Percentiles rank a stretch among this genome's conserved stretches.
Evolutionary conservation across 2,329 filamentous ascomycete genomes (phyloP).

Genomic region (Peltaster fructicola): DNA sequence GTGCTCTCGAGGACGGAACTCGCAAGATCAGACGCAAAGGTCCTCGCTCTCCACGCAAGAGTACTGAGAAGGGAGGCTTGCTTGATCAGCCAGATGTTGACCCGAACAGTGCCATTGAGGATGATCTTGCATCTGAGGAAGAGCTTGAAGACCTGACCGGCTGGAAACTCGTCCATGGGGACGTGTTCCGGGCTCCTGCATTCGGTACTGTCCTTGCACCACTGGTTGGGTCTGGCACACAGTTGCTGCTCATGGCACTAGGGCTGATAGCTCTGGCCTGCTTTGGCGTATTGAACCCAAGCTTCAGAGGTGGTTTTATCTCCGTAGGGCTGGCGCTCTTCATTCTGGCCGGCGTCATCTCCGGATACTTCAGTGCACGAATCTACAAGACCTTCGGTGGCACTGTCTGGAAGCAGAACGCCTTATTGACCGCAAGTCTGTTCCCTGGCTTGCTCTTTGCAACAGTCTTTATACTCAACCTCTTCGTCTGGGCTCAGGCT

Average conservation of each 20-base stretch:
- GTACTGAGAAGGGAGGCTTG: conserved; percentile 32
- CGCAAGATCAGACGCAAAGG: conserved; percentile 30
- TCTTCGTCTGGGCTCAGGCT: conserved; percentile 81
- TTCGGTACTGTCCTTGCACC: conserved; percentile 60
- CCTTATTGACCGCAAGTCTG: conserved; percentile 52
- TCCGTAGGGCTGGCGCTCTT: conserved; percentile 72
- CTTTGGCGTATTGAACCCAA: conserved; percentile 64
- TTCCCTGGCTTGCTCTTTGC: conserved; percentile 65
- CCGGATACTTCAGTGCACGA: conserved; percentile 70
- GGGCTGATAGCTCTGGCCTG: conserved; percentile 45
- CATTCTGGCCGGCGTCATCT: conserved; percentile 66
- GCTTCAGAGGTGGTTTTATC: conserved; percentile 77
- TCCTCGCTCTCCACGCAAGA: conserved; percentile 25
- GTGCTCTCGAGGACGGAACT: conserved; percentile 48
- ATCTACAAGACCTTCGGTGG: conserved; percentile 74
- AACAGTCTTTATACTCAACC: conserved; percentile 61
- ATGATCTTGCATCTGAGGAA: conserved; percentile 49
- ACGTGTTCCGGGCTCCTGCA: conserved; percentile 62
- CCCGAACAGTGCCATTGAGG: conserved; percentile 29
- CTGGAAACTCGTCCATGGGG: conserved; percentile 78
- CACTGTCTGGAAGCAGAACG: conserved; percentile 56
- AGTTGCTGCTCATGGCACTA: conserved; percentile 65
- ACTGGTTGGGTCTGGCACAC: conserved; percentile 68
- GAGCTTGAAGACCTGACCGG: conserved; percentile 66
- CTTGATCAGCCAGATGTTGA: conserved; percentile 25